Evolutionary conservation across 306 rosid species (phyloP), one percentile per base, ranked within the genome.

Genomic region (Bauhinia variegata): DNA sequence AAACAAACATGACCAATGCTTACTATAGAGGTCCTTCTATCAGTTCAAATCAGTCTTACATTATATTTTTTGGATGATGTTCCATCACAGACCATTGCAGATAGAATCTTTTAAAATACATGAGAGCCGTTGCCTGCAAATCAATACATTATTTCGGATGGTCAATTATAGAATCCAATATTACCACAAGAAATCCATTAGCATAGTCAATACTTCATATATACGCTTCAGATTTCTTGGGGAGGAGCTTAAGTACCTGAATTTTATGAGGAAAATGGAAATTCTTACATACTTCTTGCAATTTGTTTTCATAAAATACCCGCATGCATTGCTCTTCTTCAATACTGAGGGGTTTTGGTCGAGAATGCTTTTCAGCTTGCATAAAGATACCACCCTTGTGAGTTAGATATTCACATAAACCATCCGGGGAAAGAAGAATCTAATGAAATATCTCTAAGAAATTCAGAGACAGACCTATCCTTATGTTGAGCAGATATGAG

Each of bases 1-100:
- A 1, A 23, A 23, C 28, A 23, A 23, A 23, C 28, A 23, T 23
- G 17, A 36, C 31, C 52, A 80, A 5, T 32, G 39, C 73, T 63
- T 31, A 32, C 50, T 32, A 28, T 46, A 63, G 33, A 55, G 63
- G 13, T 60, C 44, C 33, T 61, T 44, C n/a, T n/a, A 60, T 46
- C 32, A 67, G 28, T 41, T 48, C 36, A 38, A 66, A 68, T 47
- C 55, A 80, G 54, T 54, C 95, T 82, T 93, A 90, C 99, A 93
- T 90, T 54, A 93, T 80, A 78, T 83, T 78, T 82, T 90, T 93
- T 31, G 97, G 97, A 75, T 88, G 85, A 71, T 93, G 99, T 76
- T 90, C 96, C 99, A 90, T 90, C 69, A 93, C 89, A 0, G 97
- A 93, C 97, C 97, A 90, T 32, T 85, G 96, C 58, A 93, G 79